Evolutionary conservation across 768 basidiomycete species (phyloP).

Genomic region (Hydnum rufescens): DNA sequence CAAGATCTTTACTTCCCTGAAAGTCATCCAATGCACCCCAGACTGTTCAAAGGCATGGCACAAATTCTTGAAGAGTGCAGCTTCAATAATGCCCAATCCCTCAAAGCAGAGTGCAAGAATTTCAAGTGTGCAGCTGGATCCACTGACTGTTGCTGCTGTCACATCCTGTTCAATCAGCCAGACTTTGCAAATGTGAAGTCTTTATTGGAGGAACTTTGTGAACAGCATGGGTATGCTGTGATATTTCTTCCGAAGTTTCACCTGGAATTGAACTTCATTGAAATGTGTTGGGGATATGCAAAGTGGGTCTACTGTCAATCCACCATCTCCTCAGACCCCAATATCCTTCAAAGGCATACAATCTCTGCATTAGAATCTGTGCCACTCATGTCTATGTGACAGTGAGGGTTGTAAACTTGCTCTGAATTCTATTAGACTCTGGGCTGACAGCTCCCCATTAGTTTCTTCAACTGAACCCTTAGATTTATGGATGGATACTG

Average conservation of each 20-base stretch:
- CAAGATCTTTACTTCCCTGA: constrained; percentile 20
- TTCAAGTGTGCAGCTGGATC: constrained; percentile 20
- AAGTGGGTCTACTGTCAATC: constrained; percentile 18
- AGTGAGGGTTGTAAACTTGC: too few relatives aligned
- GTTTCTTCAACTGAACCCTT: too few relatives aligned
- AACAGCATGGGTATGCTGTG: constrained; percentile 14
- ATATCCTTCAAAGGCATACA: constrained; percentile 19
- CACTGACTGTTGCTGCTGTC: constrained; percentile 19
- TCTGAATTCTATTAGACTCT: too few relatives aligned
- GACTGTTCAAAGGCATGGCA: constrained; percentile 25
- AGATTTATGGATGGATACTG: constrained; percentile 15
- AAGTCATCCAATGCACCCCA: constrained; percentile 17
- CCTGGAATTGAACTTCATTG: too few relatives aligned
- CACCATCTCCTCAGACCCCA: constrained; percentile 16
- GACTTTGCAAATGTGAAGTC: constrained; percentile 23
- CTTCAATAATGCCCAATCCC: background rate
- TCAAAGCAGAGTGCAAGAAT: too few relatives aligned
- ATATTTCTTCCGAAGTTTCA: too few relatives aligned
- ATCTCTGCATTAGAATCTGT: constrained; percentile 16
- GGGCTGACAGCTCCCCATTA: too few relatives aligned
- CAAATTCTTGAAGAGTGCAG: constrained; percentile 13
- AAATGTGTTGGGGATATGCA: too few relatives aligned
- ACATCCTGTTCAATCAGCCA: constrained; percentile 23
- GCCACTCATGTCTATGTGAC: constrained; percentile 9
- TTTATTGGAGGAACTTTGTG: constrained; percentile 16